Evolutionary conservation across 371 early-diverging fungal genomes (phyloP), one percentile per base, ranked within the genome.

Genomic region (Homolaphlyctis polyrhiza): DNA sequence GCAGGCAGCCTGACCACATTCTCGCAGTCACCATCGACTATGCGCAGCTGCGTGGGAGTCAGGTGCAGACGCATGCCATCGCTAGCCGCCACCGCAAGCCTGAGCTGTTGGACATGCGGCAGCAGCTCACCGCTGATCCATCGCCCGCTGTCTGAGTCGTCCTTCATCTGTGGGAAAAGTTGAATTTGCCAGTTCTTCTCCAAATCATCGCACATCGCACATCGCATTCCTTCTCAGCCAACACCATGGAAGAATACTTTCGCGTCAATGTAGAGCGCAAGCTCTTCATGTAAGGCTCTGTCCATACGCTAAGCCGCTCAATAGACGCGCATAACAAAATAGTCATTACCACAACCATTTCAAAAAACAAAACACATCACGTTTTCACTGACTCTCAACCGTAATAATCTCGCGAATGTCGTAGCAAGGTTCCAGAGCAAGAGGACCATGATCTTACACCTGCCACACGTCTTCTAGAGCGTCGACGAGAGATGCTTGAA

Each of bases 381-480:
- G 49, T 2, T 18, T 5, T 52, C 21, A 30, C 29, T 13, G 14
- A 21, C 18, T 29, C 28, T 29, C 11, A 29, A 16, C n/a, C 11
- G 2, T n/a, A n/a, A n/a, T n/a, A n/a, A n/a, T n/a, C n/a, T n/a
- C n/a, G n/a, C n/a, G n/a, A n/a, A 30, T 27, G 8, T 11, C 4
- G 28, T 48, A 79, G 78, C 34, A 73, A 73, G 63, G 75, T 74
- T 6, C 79, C 82, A 16, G 75, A 80, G 29, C 78, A 76, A 62
- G 77, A 83, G 52, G 80, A 80, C 60, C 73, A 73, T 64, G 83
- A 80, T 65, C 71, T 82, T 33, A 82, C 84, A 25, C 81, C 82
- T 0, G 84, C 80, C 2, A 82, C 82, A 1, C 69, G 78, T 25
- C 71, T 84, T 1, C 71, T 84, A 25, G 84, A 84, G 59, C 76